Evolutionary conservation across 257 asterid species (phyloP).

Genomic region (Solanum tacnaense): DNA sequence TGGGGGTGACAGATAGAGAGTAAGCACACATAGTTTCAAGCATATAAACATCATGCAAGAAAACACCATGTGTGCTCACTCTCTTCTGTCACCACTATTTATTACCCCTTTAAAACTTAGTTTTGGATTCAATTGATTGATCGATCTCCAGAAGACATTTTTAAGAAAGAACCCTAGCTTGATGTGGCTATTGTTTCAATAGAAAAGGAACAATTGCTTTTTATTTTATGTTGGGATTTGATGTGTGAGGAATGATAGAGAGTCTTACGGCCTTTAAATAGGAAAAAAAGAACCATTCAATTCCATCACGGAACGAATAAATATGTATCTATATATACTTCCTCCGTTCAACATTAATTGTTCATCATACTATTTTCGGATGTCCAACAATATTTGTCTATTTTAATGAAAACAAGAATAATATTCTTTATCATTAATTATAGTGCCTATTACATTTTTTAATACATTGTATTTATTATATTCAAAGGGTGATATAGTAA

Average conservation of each 20-base stretch:
- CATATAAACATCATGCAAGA: conserved; percentile 50
- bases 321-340: conserved; percentile 18
- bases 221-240: not conserved
- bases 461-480: too few relatives aligned
- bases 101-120: not conserved
- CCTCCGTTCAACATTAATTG: too few relatives aligned
- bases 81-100: conserved; percentile 61
- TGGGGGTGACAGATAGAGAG: conserved; percentile 84
- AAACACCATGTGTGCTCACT: conserved; percentile 95
- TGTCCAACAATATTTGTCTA: too few relatives aligned
- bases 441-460: too few relatives aligned
- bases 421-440: too few relatives aligned
- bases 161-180: not conserved
- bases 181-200: not conserved
- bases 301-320: conserved; percentile 44
- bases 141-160: not conserved
- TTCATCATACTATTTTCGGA: too few relatives aligned
- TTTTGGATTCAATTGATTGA: not conserved
- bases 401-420: too few relatives aligned
- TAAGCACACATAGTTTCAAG: conserved; percentile 82
- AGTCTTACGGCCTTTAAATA: conserved; percentile 32
- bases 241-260: conserved; percentile 27
- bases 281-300: conserved; percentile 25
- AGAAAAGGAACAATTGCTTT: conserved; percentile 4
- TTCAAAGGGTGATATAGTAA: too few relatives aligned